phyloP scores from a whole-genome alignment of 1,284 basidiomycete genomes.

The Trichosporon ovoides region DNA sequence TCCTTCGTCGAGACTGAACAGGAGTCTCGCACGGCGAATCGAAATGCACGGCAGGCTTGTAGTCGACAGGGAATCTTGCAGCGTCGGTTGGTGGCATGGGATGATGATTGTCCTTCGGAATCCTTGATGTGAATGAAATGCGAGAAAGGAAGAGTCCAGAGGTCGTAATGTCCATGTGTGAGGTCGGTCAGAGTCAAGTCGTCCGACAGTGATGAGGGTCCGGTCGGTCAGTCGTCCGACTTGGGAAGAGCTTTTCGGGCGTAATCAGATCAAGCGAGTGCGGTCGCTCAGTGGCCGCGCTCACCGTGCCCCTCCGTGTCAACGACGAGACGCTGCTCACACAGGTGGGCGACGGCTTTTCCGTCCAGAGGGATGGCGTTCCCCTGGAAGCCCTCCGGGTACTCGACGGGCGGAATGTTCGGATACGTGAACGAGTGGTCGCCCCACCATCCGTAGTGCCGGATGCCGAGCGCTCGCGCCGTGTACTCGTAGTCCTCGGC shows the following conservation, averaged over 20 bases:
- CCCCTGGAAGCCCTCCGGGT: constrained; percentile 49
- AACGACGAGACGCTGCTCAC: constrained; percentile 43
- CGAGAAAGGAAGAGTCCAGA: too few species aligned
- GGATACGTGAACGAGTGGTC: constrained; percentile 60
- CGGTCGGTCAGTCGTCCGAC: not conserved
- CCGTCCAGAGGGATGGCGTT: constrained; percentile 56
- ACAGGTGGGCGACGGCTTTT: constrained; percentile 44
- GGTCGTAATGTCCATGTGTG: too few species aligned
- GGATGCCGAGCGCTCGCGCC: constrained; percentile 63
- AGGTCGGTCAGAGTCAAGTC: too few species aligned
- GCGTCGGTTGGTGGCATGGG: too few species aligned
- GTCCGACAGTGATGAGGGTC: constrained; percentile 6
- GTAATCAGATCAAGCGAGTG: too few species aligned
- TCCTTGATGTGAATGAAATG: too few species aligned
- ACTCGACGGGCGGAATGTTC: constrained; percentile 51
- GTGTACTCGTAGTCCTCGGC: constrained; percentile 68
- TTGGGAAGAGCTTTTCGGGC: not conserved
- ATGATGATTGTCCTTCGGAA: too few species aligned
- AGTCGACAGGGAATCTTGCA: not conserved
- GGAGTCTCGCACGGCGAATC: not conserved
- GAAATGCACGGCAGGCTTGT: not conserved
- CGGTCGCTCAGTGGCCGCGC: too few species aligned
- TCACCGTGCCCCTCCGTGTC: constrained; percentile 16
- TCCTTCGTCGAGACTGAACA: not conserved
- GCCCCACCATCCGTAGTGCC: constrained; percentile 72